phyloP scores from a whole-genome alignment of 768 basidiomycete species.

The Cytidiella melzeri region DNA sequence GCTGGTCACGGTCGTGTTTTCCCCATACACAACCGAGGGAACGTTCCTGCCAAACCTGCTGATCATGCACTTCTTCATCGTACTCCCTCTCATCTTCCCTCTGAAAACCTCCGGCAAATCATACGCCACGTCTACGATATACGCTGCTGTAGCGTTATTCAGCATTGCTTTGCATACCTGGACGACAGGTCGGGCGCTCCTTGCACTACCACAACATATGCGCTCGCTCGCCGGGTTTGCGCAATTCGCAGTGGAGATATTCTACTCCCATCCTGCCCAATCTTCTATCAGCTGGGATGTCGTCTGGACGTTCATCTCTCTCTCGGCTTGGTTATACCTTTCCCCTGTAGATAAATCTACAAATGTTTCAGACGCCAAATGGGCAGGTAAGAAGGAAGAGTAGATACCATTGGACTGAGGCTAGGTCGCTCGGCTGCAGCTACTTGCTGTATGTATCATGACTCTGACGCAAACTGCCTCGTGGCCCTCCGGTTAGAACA shows the following conservation, averaged over 20 bases:
- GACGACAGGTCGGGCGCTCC: constrained; percentile 24
- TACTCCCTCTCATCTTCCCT: constrained; percentile 38
- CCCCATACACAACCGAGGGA: constrained; percentile 36
- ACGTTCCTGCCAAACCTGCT: constrained; percentile 56
- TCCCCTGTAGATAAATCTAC: neutral
- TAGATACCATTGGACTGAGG: too few species aligned
- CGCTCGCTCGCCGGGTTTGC: constrained; percentile 17
- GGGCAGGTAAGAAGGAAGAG: too few species aligned
- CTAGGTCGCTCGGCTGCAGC: too few species aligned
- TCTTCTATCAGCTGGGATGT: constrained; percentile 62
- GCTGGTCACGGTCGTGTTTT: constrained; percentile 36
- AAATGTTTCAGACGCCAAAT: too few species aligned
- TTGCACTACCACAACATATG: constrained; percentile 15
- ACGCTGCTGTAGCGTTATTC: constrained; percentile 29
- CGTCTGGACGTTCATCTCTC: constrained; percentile 38
- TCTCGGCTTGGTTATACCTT: neutral
- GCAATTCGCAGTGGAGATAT: constrained; percentile 27
- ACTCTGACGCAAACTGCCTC: too few species aligned
- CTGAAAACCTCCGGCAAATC: constrained; percentile 21
- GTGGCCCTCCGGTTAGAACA: too few species aligned
- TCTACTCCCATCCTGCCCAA: constrained; percentile 54
- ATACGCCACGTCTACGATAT: constrained; percentile 28
- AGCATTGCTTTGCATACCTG: constrained; percentile 31
- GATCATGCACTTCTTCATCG: constrained; percentile 50
- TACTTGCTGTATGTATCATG: too few species aligned